A percentile compares a stretch with the other conserved stretches of the same genome.
phyloP scores from a whole-genome alignment of 805 yeast genomes.

The Hanseniaspora mollemarum region DNA sequence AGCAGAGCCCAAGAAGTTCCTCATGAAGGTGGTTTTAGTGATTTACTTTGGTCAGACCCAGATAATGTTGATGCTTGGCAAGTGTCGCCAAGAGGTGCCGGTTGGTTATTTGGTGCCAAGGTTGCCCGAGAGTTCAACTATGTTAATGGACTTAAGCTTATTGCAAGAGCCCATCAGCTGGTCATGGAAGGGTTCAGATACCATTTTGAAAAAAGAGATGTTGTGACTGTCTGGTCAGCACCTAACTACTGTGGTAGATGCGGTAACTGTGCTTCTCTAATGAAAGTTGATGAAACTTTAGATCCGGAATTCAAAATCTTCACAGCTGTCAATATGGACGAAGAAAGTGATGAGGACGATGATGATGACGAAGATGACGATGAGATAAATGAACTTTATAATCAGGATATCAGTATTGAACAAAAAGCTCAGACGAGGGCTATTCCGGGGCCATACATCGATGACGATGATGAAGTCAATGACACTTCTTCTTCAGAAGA shows the following conservation, averaged over 20 bases:
- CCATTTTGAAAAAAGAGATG: slow-evolving; percentile 81
- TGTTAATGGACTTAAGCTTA: slow-evolving; percentile 57
- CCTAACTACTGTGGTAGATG: slow-evolving; percentile 96
- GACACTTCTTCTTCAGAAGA: slow-evolving; percentile 13
- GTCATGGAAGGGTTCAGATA: slow-evolving; percentile 95
- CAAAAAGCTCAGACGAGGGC: slow-evolving; percentile 14
- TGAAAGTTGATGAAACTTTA: slow-evolving; percentile 82
- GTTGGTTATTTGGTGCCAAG: slow-evolving; percentile 74
- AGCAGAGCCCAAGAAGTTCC: slow-evolving; percentile 96
- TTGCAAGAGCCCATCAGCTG: slow-evolving; percentile 92
- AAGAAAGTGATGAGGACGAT: slow-evolving; percentile 19
- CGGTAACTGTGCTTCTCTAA: slow-evolving; percentile 95
- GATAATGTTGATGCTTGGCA: slow-evolving; percentile 69
- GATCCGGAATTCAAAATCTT: slow-evolving; percentile 87
- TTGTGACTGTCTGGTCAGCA: slow-evolving; percentile 92
- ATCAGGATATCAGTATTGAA: slow-evolving; percentile 10
- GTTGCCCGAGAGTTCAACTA: slow-evolving; percentile 72
- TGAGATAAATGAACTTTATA: slow-evolving; percentile 11
- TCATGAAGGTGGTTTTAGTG: slow-evolving; percentile 97
- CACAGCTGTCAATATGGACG: slow-evolving; percentile 87
- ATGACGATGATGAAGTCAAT: slow-evolving; percentile 1
- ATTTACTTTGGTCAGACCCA: slow-evolving; percentile 86
- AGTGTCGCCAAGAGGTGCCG: slow-evolving; percentile 91
- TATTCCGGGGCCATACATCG: slow-evolving; percentile 5
- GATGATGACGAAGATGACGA: slow-evolving; percentile 17